Conservation (phyloP, 352 stramenopile species). For the Phytophthora pini region DNA sequence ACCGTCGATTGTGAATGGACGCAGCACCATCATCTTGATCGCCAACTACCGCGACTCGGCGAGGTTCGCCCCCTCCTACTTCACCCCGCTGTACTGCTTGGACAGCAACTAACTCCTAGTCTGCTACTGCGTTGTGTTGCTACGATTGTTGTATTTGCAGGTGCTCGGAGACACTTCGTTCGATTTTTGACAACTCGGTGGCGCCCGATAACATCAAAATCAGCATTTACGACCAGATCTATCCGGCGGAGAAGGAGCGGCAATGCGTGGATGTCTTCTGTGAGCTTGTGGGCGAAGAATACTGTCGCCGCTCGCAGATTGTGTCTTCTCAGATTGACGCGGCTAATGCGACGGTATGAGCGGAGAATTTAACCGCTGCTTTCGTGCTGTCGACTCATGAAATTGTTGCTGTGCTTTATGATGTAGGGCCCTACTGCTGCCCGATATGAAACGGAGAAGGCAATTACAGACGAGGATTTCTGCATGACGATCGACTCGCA, state of each 20-base stretch:
- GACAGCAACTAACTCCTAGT: constrained; percentile 2
- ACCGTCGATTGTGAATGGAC: constrained; percentile 57
- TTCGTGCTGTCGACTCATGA: constrained; percentile 10
- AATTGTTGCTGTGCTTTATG: constrained; percentile 6
- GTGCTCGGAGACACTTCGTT: constrained; percentile 80
- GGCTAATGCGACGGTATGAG: constrained; percentile 59
- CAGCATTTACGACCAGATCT: constrained; percentile 81
- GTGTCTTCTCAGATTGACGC: constrained; percentile 78
- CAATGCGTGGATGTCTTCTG: constrained; percentile 74
- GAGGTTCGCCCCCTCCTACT: constrained; percentile 31
- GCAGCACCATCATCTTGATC: constrained; percentile 79
- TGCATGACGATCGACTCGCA: constrained; percentile 86
- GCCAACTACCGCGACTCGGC: constrained; percentile 86
- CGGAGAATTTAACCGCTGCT: background rate
- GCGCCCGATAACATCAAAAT: constrained; percentile 61
- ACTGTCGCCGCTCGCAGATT: constrained; percentile 69
- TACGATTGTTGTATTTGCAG: constrained; percentile 19
- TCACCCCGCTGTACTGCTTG: background rate
- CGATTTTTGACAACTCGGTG: constrained; percentile 78
- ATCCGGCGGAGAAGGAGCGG: constrained; percentile 66
- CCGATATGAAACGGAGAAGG: constrained; percentile 79
- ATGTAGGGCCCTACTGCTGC: constrained; percentile 69
- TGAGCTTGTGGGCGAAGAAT: constrained; percentile 63
- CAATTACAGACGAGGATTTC: constrained; percentile 81
- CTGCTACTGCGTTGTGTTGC: background rate